Evolutionary conservation across 495 filamentous ascomycete genomes (phyloP).

Genomic region (Stereocaulon alpinum): DNA sequence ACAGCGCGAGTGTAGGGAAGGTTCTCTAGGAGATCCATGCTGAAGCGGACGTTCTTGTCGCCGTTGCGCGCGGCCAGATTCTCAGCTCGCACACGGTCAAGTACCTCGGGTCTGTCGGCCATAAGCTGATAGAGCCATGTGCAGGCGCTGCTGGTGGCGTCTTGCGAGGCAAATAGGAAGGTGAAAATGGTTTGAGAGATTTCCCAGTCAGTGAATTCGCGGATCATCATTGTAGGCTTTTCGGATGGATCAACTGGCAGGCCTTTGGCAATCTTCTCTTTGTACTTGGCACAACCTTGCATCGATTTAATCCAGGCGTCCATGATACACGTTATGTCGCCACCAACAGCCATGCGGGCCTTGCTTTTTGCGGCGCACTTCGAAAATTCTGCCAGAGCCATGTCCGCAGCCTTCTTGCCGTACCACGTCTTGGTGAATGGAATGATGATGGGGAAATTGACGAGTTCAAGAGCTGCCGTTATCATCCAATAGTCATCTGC

Average conservation of each 20-base stretch:
- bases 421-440: conserved; percentile 96
- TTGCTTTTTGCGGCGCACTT: conserved; percentile 90
- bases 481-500: conserved; percentile 95
- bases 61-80: conserved; percentile 71
- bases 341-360: conserved; percentile 83
- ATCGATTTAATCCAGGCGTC: conserved; percentile 86
- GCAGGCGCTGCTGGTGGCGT: conserved; percentile 83
- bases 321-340: conserved; percentile 82
- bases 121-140: conserved; percentile 95
- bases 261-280: conserved; percentile 61
- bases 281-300: conserved; percentile 68
- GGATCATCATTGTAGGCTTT: conserved; percentile 73
- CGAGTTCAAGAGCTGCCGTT: conserved; percentile 88
- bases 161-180: conserved; percentile 96
- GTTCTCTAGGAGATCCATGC: conserved; percentile 75
- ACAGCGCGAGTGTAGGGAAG: conserved; percentile 88
- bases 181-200: conserved; percentile 94
- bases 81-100: conserved; percentile 88
- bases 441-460: conserved; percentile 97
- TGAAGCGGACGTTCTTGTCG: conserved; percentile 57
- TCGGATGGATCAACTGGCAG: conserved; percentile 53
- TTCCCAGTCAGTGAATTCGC: conserved; percentile 83
- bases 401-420: conserved; percentile 88
- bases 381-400: conserved; percentile 81
- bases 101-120: conserved; percentile 84